Base-by-base conservation (phyloP, 495 filamentous ascomycete genomes). In the Chaetomium fimeti region DNA sequence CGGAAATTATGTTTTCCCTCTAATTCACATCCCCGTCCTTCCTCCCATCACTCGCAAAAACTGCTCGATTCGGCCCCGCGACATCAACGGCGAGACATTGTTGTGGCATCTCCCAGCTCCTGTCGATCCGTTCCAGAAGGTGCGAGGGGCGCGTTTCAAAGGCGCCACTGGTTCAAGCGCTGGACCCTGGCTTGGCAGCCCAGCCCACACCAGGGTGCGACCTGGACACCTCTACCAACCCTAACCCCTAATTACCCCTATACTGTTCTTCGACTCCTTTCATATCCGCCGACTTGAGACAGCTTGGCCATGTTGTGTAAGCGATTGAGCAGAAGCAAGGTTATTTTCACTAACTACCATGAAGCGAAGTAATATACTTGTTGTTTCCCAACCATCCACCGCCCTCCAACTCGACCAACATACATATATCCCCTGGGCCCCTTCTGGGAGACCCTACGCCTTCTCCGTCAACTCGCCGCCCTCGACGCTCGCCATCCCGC, bases 401-500 rank as follows among this genome's bases (percentile, higher is more conserved):
- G 6, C 32, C 5, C 12, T 32, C 8, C 6, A 36, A 36, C 32
- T 11, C 3, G 8, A 5, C 32, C 32, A 11, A 11, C 32, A 36
- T 5, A 36, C 32, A 36, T 9, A 36, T 11, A 5, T 11, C 32
- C 32, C 32, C n/a, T n/a, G n/a, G n/a, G 9, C n/a, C 36, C 18
- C 12, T 22, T 11, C 18, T 58, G 13, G 5, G 7, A 45, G 2
- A 42, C 3, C 28, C 47, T 52, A 42, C 29, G 60, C 42, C 63
- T 59, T 65, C 49, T 45, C 56, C 15, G 27, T 60, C 61, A 77
- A 22, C 56, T 67, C 63, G 0, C 76, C 77, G 0, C 77, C 77
- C n/a, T 64, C 60, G 0, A 78, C 73, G 20, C 66, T 76, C 5
- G 75, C 76, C 42, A 47, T 61, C 1, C 77, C 75, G 15, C 53